Conservation (phyloP, 225 moss, liverwort and hornwort species). For the Bryum argenteum region DNA sequence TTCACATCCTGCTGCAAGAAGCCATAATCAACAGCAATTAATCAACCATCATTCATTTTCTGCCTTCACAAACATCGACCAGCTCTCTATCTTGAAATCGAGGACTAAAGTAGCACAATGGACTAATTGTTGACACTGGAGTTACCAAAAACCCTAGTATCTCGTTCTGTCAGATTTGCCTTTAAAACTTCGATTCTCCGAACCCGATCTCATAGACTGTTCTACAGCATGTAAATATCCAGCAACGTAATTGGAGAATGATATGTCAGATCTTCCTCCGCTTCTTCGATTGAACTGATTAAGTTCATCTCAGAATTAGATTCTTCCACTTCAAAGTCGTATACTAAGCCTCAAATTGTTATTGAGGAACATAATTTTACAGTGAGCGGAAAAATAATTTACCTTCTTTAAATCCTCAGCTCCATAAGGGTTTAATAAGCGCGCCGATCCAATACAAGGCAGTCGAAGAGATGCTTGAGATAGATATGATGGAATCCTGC, state of each 20-base stretch:
- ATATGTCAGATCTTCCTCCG: neutral
- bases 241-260: too few relatives aligned
- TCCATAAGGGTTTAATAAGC: slow-evolving; percentile 27
- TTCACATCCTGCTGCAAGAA: slow-evolving; percentile 34
- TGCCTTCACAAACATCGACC: neutral
- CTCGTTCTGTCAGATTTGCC: too few relatives aligned
- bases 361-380: neutral
- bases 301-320: too few relatives aligned
- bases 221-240: too few relatives aligned
- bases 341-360: neutral
- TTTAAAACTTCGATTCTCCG: too few relatives aligned
- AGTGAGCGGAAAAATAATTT: slow-evolving; percentile 11
- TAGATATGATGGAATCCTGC: slow-evolving; percentile 23
- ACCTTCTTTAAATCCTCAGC: slow-evolving; percentile 35
- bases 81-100: neutral
- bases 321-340: neutral
- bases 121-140: neutral
- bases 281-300: neutral
- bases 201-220: too few relatives aligned
- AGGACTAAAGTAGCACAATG: neutral
- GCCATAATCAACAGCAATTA: neutral
- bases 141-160: too few relatives aligned
- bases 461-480: slow-evolving; percentile 26
- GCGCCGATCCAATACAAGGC: slow-evolving; percentile 18
- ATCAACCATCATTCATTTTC: slow-evolving; percentile 4